Base-by-base conservation (phyloP, 306 rosid species). In the Sechiopsis laciniata region DNA sequence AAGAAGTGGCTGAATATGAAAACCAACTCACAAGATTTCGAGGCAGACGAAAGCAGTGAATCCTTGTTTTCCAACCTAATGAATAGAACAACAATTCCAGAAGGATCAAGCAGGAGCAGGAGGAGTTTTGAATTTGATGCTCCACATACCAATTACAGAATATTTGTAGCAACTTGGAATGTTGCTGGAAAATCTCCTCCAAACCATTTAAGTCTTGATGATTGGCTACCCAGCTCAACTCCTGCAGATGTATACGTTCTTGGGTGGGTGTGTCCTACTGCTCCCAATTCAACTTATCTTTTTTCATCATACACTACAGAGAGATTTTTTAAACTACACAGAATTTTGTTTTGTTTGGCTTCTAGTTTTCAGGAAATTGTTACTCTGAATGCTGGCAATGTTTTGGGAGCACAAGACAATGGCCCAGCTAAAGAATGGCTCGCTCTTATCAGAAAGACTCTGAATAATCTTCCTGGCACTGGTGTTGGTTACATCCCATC, bases 171-270 rank as follows among this genome's bases (percentile, higher is more conserved):
- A 7, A 93, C 98, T 45, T 93, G 98, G 98, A 93, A 93, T 82
- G 98, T 93, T 14, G 98, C 96, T 19, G 98, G 98, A 78, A 90
- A 89, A 80, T 83, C 97, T 66, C 98, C 98, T 76, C 97, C 98
- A 2, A 82, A 84, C 77, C 72, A 85, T 85, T 76, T 93, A 84
- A 88, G 77, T 80, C 86, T 93, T 0, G 97, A 90, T 82, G 98
- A 93, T 80, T 93, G 98, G 98, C 98, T 93, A 79, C 96, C 91
- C 67, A 85, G 86, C 15, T 93, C 97, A 74, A 88, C 91, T 9
- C 96, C 98, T 17, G 96, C 98, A 26, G 98, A 93, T 81, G 83
- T 93, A 37, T 93, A 93, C 74, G 98, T 90, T 80, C 97, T 93
- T 48, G 98, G 98, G 98, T 93, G 75, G 29, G 29, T 26, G 29